Conservation (phyloP, 2,329 filamentous ascomycete species). For the Monilinia laxa region DNA sequence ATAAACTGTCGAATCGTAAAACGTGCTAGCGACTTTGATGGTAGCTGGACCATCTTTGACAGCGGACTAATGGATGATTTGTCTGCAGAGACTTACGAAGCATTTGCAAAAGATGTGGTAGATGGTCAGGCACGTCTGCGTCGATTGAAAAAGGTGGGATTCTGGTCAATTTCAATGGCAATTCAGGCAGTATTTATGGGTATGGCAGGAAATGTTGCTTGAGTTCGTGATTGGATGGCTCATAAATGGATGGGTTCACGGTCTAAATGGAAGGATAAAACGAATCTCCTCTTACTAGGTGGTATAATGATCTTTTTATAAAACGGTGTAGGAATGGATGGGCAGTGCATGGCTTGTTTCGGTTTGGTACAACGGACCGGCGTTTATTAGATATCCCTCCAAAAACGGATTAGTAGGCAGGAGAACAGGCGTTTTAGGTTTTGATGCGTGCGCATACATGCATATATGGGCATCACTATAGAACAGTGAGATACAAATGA, state of each 20-base stretch:
- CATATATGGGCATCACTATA: background rate
- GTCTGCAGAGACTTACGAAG: conserved; percentile 89
- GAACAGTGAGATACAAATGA: background rate
- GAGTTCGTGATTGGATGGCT: conserved; percentile 14
- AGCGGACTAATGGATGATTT: conserved; percentile 92
- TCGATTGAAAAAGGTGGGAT: conserved; percentile 89
- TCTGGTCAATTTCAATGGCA: conserved; percentile 91
- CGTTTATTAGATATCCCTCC: conserved; percentile 21
- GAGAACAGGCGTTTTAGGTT: conserved; percentile 11
- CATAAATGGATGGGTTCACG: background rate
- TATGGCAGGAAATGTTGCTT: conserved; percentile 78
- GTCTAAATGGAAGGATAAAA: background rate
- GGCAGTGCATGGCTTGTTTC: conserved; percentile 6
- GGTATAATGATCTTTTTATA: conserved; percentile 1
- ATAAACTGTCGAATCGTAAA: conserved; percentile 95
- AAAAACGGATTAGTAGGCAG: conserved; percentile 10
- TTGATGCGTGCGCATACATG: background rate
- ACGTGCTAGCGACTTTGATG: conserved; percentile 83
- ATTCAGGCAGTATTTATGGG: conserved; percentile 94
- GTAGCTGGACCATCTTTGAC: conserved; percentile 92
- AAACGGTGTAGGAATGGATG: conserved; percentile 7
- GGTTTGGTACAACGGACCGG: conserved; percentile 7
- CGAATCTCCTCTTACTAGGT: conserved; percentile 1
- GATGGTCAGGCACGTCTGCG: conserved; percentile 84
- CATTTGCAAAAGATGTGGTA: conserved; percentile 87